phyloP scores from a whole-genome alignment of 2,329 filamentous ascomycete genomes.

The Sclerotinia subarctica region DNA sequence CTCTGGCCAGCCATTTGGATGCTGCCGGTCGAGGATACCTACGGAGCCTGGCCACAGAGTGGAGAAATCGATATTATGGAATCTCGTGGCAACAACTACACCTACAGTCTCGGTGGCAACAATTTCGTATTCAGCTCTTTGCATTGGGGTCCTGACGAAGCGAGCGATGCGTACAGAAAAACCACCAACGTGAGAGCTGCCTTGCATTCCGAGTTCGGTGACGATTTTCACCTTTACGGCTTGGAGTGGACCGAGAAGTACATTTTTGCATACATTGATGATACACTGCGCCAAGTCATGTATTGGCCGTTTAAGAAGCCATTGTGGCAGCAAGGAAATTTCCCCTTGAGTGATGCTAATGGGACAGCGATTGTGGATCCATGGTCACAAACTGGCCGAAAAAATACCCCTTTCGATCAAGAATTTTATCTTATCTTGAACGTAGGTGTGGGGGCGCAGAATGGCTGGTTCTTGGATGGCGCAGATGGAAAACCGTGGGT shows the following conservation, averaged over 20 bases:
- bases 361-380: constrained; percentile 61
- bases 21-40: constrained; percentile 69
- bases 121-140: constrained; percentile 75
- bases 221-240: constrained; percentile 73
- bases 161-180: constrained; percentile 76
- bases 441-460: constrained; percentile 71
- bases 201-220: constrained; percentile 70
- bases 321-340: constrained; percentile 66
- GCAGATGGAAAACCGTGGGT: constrained; percentile 75
- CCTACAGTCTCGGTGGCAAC: constrained; percentile 73
- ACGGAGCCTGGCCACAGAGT: constrained; percentile 74
- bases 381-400: constrained; percentile 59
- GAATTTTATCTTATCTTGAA: constrained; percentile 75
- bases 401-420: constrained; percentile 71
- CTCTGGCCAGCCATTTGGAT: constrained; percentile 93
- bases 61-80: constrained; percentile 85
- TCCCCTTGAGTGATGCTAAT: constrained; percentile 61
- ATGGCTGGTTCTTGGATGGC: constrained; percentile 80
- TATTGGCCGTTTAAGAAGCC: constrained; percentile 71
- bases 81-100: constrained; percentile 78
- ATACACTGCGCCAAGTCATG: constrained; percentile 72
- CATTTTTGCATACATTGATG: constrained; percentile 82
- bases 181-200: constrained; percentile 75
- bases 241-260: constrained; percentile 87
- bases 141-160: constrained; percentile 74